Percentiles rank a stretch among this genome's conserved stretches.
phyloP scores from a whole-genome alignment of 192 early-diverging fungal genomes.

The Mortierella hygrophila region DNA sequence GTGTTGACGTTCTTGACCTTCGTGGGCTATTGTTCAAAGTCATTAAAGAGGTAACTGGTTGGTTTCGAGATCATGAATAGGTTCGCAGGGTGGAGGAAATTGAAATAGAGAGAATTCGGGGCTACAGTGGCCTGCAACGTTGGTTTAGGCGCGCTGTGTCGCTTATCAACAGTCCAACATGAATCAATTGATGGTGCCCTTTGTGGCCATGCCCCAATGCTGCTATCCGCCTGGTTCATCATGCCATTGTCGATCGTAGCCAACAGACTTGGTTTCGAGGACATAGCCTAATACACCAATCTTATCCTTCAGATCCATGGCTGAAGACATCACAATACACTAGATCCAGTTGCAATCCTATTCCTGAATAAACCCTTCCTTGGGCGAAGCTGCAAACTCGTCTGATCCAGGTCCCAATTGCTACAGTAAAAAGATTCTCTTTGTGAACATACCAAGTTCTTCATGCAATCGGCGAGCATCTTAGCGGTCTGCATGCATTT shows the following conservation, averaged over 20 bases:
- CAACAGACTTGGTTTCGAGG: too few species aligned
- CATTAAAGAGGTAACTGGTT: neutral
- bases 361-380: neutral
- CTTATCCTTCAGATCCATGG: too few species aligned
- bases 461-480: slow-evolving; percentile 68
- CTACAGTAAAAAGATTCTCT: neutral
- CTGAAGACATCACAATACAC: too few species aligned
- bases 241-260: too few species aligned
- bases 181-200: too few species aligned
- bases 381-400: neutral
- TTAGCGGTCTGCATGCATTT: slow-evolving; percentile 62
- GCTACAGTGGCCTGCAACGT: too few species aligned
- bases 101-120: too few species aligned
- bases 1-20: slow-evolving; percentile 64
- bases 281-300: too few species aligned
- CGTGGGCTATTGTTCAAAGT: slow-evolving; percentile 45
- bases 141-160: too few species aligned
- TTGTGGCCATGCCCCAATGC: too few species aligned
- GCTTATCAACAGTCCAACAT: too few species aligned
- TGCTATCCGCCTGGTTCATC: too few species aligned
- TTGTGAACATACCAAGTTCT: slow-evolving; percentile 61
- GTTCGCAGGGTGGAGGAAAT: neutral
- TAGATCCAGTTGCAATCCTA: neutral
- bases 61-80: neutral
- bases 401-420: neutral